A percentile compares a stretch with the other conserved stretches of the same genome.
Conservation (phyloP, 2,329 filamentous ascomycete species). For the Fusarium compactum region DNA sequence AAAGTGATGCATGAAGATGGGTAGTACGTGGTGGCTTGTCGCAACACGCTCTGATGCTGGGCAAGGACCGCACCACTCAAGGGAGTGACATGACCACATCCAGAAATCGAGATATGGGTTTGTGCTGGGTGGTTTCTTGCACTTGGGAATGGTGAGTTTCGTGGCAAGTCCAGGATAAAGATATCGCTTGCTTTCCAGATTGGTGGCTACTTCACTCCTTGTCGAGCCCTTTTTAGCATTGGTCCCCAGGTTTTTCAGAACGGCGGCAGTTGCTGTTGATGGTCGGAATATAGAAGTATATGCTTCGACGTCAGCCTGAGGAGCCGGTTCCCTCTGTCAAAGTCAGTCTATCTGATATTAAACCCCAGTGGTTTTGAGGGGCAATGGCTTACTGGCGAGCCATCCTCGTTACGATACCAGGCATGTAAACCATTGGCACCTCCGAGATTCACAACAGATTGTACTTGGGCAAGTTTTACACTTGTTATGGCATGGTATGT, state of each 20-base stretch:
- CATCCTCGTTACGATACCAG: slow-evolving; percentile 61
- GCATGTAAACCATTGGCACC: slow-evolving; percentile 60
- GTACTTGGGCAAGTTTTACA: slow-evolving; percentile 62
- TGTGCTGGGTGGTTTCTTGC: slow-evolving; percentile 57
- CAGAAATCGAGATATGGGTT: slow-evolving; percentile 79
- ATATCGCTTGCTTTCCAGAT: slow-evolving; percentile 66
- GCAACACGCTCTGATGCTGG: slow-evolving; percentile 63
- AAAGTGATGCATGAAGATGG: slow-evolving; percentile 83
- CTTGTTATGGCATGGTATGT: slow-evolving; percentile 65
- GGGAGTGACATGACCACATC: slow-evolving; percentile 71
- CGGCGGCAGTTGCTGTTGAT: slow-evolving; percentile 68
- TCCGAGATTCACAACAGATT: slow-evolving; percentile 60
- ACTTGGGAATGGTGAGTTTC: slow-evolving; percentile 59
- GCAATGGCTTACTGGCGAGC: slow-evolving; percentile 48
- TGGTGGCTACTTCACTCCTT: slow-evolving; percentile 65
- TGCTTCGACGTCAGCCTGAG: slow-evolving; percentile 69
- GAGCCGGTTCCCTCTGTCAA: slow-evolving; percentile 60
- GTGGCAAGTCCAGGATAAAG: slow-evolving; percentile 58
- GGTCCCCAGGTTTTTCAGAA: slow-evolving; percentile 71
- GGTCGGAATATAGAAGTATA: slow-evolving; percentile 77
- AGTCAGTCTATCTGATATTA: slow-evolving; percentile 24
- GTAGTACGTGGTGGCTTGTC: slow-evolving; percentile 75
- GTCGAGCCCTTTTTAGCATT: slow-evolving; percentile 75
- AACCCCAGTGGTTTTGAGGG: neutral
- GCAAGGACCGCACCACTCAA: slow-evolving; percentile 75